Conservation (phyloP, 148 eudicot species). For the Nyssa sinensis region DNA sequence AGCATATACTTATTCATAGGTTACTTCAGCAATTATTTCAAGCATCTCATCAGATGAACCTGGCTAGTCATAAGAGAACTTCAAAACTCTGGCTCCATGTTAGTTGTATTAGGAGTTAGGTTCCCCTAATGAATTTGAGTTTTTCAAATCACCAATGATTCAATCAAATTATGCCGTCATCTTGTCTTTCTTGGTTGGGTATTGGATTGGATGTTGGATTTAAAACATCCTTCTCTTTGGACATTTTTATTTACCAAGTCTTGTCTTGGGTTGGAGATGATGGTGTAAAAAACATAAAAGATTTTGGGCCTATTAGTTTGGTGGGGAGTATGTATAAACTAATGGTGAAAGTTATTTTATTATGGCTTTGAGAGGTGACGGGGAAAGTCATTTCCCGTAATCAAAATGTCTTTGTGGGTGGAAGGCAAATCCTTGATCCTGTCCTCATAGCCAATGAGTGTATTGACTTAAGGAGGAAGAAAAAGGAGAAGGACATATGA, state of each 20-base stretch:
- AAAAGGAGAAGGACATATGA: too few species aligned
- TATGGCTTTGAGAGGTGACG: too few species aligned
- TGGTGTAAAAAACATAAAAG: too few species aligned
- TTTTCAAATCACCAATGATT: neutral
- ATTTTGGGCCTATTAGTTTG: too few species aligned
- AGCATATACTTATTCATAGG: neutral
- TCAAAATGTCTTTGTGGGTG: too few species aligned
- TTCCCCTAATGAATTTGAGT: neutral
- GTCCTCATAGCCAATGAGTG: too few species aligned
- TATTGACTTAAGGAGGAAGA: too few species aligned
- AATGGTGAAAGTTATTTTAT: too few species aligned
- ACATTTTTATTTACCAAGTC: neutral
- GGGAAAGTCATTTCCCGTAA: too few species aligned
- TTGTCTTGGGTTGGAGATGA: too few species aligned
- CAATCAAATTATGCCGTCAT: neutral
- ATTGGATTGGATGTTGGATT: neutral
- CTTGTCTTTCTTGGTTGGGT: neutral
- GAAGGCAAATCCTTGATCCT: too few species aligned
- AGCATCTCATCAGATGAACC: neutral
- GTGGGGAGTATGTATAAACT: too few species aligned
- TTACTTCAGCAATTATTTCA: neutral
- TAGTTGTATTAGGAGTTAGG: neutral
- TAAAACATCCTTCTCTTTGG: neutral
- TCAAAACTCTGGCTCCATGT: neutral
- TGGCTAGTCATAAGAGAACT: neutral